These are phyloP conservation scores for Sporisorium sorghi DNA, from an alignment of 1,284 basidiomycete genomes.

Conservation along the genomic window DNA sequence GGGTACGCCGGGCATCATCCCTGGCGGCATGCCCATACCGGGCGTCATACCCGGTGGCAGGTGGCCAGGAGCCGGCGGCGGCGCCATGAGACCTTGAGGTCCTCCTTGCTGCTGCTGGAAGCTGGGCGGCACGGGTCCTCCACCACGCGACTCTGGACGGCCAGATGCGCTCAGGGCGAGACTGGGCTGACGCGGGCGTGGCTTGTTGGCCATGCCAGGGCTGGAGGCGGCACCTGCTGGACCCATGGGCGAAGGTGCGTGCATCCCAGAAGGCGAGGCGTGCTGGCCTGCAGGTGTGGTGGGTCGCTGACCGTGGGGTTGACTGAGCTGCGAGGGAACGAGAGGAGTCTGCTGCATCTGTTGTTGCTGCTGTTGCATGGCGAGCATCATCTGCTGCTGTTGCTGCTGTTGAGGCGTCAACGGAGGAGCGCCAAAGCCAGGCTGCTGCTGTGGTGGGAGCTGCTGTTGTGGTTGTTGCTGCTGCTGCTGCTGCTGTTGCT, in stretches of 20 bases:
- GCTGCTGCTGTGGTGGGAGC: constrained; percentile 28
- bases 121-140: constrained; percentile 31
- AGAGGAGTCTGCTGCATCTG: constrained; percentile 39
- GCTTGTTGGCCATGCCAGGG: constrained; percentile 37
- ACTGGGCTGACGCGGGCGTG: constrained; percentile 44
- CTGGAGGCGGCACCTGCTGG: constrained; percentile 37
- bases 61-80: constrained; percentile 47
- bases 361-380: constrained; percentile 44
- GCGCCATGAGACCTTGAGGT: constrained; percentile 46
- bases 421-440: constrained; percentile 13
- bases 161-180: constrained; percentile 36
- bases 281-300: constrained; percentile 40
- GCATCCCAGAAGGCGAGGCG: constrained; percentile 49
- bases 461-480: constrained; percentile 23
- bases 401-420: constrained; percentile 23
- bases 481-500: constrained; percentile 18
- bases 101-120: constrained; percentile 38
- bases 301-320: constrained; percentile 44
- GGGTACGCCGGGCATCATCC: constrained; percentile 24
- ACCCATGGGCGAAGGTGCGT: constrained; percentile 46
- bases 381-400: constrained; percentile 38
- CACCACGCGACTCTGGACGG: constrained; percentile 40
- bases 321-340: constrained; percentile 35
- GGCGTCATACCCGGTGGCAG: constrained; percentile 35
- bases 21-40: constrained; percentile 30